Evolutionary conservation across 1,284 basidiomycete genomes (phyloP).

Genomic region (Waitea zeae): DNA sequence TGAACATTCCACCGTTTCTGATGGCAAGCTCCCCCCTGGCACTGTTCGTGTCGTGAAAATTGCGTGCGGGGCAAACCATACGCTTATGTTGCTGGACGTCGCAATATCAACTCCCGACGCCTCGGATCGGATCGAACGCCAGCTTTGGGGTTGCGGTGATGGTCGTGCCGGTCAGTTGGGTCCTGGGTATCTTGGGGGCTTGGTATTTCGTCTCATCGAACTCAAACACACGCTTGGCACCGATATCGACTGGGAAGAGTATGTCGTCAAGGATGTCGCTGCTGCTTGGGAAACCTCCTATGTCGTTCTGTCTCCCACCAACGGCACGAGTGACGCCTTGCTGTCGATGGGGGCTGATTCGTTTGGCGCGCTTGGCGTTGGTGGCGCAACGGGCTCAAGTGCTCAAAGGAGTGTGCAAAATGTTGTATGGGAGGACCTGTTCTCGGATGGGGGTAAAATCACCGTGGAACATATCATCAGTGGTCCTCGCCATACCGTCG

Average conservation of each 20-base stretch:
- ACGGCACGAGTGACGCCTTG: constrained; percentile 34
- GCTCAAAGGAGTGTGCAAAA: background rate
- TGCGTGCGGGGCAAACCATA: constrained; percentile 49
- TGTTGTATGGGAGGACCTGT: background rate
- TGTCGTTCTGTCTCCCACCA: constrained; percentile 23
- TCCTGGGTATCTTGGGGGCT: constrained; percentile 9
- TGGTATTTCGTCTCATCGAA: constrained; percentile 27
- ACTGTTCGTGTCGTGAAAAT: constrained; percentile 21
- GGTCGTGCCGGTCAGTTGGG: constrained; percentile 47
- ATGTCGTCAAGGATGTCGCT: constrained; percentile 27
- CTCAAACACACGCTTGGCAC: constrained; percentile 17
- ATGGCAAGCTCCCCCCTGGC: constrained; percentile 10
- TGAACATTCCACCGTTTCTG: too few species aligned
- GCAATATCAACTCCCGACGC: constrained; percentile 19
- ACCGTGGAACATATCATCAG: background rate
- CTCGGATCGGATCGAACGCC: constrained; percentile 12
- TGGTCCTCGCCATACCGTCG: background rate
- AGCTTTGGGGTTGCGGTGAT: constrained; percentile 56
- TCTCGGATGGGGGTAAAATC: background rate
- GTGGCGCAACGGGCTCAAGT: constrained; percentile 9
- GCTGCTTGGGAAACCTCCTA: constrained; percentile 76
- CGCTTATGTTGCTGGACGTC: constrained; percentile 18
- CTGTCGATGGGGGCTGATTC: constrained; percentile 72
- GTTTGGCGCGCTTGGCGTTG: constrained; percentile 62
- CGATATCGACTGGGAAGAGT: constrained; percentile 15